Base-by-base conservation (phyloP, 2,329 filamentous ascomycete genomes). In the Phyllosticta citriasiana region DNA sequence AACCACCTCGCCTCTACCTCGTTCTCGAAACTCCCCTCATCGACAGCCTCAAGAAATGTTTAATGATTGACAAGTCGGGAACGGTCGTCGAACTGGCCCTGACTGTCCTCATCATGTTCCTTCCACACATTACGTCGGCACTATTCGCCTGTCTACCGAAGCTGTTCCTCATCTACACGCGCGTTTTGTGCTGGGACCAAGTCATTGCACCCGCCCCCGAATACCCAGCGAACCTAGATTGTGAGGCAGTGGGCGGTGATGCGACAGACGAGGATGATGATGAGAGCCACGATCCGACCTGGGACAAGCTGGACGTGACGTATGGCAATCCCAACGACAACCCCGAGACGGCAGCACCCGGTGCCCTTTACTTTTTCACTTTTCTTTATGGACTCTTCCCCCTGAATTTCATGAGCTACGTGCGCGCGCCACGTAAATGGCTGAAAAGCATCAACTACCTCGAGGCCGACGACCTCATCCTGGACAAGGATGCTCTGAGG, bases 361-460 rank as follows among this genome's bases (percentile, higher is more conserved):
- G 89, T 63, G 79, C 93, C 1, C 75, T 86, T 59, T 84, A 86
- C 66, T 92, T 90, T 72, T 94, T 91, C 67, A 92, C 88, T 2
- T 87, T 91, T 26, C 78, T 94, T 0, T 94, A 94, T 66, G 90
- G 89, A 0, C 76, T 94, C 4, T 94, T 93, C 65, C 89, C 89
- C 1, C 83, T 93, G 69, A 93, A 93, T 70, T 91, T 94, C 67
- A 88, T 91, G 83, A 88, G 87, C 72, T 94, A 93, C 70, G 88
- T 94, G 64, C 83, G 89, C 61, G 93, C 93, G 69, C 89, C 89
- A 2, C 85, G 91, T 66, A 84, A 87, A 65, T 93, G 88, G 69
- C 77, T 94, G 9, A 86, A 89, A 55, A 86, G 88, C 67, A 84
- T 87, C 51, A 84, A 89, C 65, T 87, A 85, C 33, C 80, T 83